Evolutionary conservation across 306 rosid species (phyloP).

Genomic region (Inga oerstediana): DNA sequence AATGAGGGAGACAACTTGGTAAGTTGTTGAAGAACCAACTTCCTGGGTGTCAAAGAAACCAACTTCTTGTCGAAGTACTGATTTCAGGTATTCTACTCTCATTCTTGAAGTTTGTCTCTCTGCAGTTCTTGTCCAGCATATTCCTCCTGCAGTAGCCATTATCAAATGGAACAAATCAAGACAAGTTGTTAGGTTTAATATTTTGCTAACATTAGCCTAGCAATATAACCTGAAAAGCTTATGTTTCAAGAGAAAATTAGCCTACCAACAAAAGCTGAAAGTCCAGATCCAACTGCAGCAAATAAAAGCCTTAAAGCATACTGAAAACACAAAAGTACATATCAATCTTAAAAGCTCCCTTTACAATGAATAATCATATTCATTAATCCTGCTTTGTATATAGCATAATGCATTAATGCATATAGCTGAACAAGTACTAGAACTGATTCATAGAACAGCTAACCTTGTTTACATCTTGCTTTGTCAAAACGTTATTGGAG

Average conservation of each 20-base stretch:
- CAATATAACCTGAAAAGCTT: background rate
- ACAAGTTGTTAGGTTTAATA: slow-evolving; percentile 19
- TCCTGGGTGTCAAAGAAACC: slow-evolving; percentile 78
- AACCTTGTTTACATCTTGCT: slow-evolving; percentile 73
- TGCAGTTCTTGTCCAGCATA: slow-evolving; percentile 88
- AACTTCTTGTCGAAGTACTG: slow-evolving; percentile 91
- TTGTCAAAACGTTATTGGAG: slow-evolving; percentile 38
- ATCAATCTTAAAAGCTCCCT: slow-evolving; percentile 22
- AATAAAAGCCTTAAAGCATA: slow-evolving; percentile 67
- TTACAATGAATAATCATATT: too few species aligned
- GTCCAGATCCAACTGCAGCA: slow-evolving; percentile 80
- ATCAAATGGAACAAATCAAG: slow-evolving; percentile 26
- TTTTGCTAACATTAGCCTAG: slow-evolving; percentile 13
- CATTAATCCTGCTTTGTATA: too few species aligned
- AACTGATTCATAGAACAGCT: slow-evolving; percentile 10
- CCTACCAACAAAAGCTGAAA: slow-evolving; percentile 83
- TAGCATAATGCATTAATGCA: too few species aligned
- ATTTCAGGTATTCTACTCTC: slow-evolving; percentile 77
- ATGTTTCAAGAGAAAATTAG: background rate
- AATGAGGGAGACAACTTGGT: slow-evolving; percentile 77
- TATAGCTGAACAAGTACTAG: background rate
- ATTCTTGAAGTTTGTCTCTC: slow-evolving; percentile 89
- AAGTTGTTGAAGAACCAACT: slow-evolving; percentile 73
- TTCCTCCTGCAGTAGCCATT: slow-evolving; percentile 63
- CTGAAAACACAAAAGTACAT: slow-evolving; percentile 46